These are phyloP conservation scores for Boletus huronensis DNA, from an alignment of 768 basidiomycete species.

Conservation along the genomic window DNA sequence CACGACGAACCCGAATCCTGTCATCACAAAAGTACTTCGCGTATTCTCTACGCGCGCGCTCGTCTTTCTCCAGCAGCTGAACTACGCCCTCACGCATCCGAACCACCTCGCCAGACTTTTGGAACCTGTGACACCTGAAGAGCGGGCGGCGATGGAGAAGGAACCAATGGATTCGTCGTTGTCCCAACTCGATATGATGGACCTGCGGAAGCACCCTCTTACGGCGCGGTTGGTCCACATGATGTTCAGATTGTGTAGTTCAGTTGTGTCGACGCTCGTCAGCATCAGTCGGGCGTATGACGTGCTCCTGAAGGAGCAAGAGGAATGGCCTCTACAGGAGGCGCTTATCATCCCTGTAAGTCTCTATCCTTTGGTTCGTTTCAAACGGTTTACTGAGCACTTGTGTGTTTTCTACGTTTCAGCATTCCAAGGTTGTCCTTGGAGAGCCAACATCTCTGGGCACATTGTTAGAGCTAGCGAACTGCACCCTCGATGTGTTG, in stretches of 20 bases:
- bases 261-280: slow-evolving; percentile 66
- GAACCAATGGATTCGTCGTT: slow-evolving; percentile 40
- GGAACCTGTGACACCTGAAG: slow-evolving; percentile 76
- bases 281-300: slow-evolving; percentile 66
- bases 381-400: neutral
- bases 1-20: slow-evolving; percentile 32
- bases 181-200: slow-evolving; percentile 45
- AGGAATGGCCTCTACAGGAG: slow-evolving; percentile 70
- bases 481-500: slow-evolving; percentile 71
- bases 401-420: neutral
- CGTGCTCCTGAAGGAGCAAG: slow-evolving; percentile 58
- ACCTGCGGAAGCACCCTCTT: slow-evolving; percentile 68
- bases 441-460: slow-evolving; percentile 83
- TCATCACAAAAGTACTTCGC: slow-evolving; percentile 60
- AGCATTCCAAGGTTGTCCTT: slow-evolving; percentile 85
- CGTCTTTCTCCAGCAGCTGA: slow-evolving; percentile 78
- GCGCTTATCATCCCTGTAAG: slow-evolving; percentile 72
- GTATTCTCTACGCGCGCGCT: slow-evolving; percentile 68
- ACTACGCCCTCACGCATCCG: slow-evolving; percentile 88
- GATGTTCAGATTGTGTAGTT: slow-evolving; percentile 66
- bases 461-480: slow-evolving; percentile 82
- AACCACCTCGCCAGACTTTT: slow-evolving; percentile 80
- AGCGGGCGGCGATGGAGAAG: slow-evolving; percentile 65
- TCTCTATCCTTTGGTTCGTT: slow-evolving; percentile 5
- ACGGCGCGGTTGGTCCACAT: slow-evolving; percentile 68